Base-by-base conservation (phyloP, 2,329 filamentous ascomycete genomes). In the Pezicula radicicola region DNA sequence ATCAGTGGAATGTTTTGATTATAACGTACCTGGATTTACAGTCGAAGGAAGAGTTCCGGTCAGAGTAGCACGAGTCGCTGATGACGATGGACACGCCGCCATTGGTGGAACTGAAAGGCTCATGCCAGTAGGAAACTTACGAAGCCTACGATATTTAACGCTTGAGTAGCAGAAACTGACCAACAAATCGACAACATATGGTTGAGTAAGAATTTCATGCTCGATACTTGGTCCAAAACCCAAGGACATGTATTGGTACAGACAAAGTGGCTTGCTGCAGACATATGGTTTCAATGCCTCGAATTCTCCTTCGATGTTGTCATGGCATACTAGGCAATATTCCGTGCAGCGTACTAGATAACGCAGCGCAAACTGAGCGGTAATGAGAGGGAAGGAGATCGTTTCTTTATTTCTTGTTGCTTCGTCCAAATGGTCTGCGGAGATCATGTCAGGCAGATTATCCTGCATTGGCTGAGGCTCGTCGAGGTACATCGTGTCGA, bases 201-300 rank as follows among this genome's bases (percentile, higher is more conserved):
- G 89, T 64, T 92, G 88, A 12, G 82, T 81, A 25, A 88, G 64
- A 19, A 97, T 88, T 63, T 96, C 91, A 64, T 92, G 84, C 66
- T 97, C 91, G 51, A 96, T 83, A 60, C 84, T 91, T 2, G 89
- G 88, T 0, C 91, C 92, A 62, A 96, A 86, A 0, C 90, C 91
- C n/a, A 95, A 75, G 15, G 81, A 78, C 77, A 96, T 88, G 70
- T 94, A 96, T 64, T 97, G 92, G 63, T 89, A 96, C 4, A 96
- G 73, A 63, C 92, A 97, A 3, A 97, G 69, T 13, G 75, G 76
- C 36, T 79, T 81, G 30, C 83, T 82, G 66, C 92, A 97, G 42
- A 96, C 90, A 55, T 88, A 90, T 2, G 88, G 88, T 59, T 89
- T 90, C 54, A 91, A 73, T 2, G 87, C 82, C 60, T 86, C 82